phyloP scores from a whole-genome alignment of 176 grass and related monocot genomes.

The Oryza meridionalis region DNA sequence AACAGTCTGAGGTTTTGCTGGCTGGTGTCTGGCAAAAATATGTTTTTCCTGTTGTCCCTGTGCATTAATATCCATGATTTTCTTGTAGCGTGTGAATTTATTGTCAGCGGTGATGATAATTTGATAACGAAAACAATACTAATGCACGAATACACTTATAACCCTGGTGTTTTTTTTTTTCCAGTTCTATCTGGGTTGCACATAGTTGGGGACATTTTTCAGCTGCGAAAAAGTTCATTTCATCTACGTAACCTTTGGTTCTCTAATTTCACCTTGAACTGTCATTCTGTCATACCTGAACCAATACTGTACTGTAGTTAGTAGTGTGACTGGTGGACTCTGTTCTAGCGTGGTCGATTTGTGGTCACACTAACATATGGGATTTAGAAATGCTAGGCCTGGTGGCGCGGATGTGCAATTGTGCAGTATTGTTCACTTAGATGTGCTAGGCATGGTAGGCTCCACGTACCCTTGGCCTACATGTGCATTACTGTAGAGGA shows the following conservation, averaged over 20 bases:
- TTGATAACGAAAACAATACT: neutral
- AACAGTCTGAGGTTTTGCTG: neutral
- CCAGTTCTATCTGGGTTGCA: neutral
- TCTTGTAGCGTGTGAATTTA: neutral
- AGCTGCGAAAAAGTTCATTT: neutral
- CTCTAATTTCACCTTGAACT: neutral
- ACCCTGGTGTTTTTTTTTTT: neutral
- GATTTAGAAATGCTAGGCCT: too few species aligned
- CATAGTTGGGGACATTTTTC: conserved; percentile 6
- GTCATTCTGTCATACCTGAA: too few species aligned
- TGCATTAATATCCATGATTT: neutral
- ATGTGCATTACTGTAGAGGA: too few species aligned
- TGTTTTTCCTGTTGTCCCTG: neutral
- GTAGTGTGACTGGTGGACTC: too few species aligned
- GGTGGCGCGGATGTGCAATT: too few species aligned
- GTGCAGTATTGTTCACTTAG: too few species aligned
- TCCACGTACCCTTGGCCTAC: too few species aligned
- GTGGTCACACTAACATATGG: too few species aligned
- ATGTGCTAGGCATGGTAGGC: too few species aligned
- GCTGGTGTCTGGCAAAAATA: neutral
- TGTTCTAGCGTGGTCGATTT: too few species aligned
- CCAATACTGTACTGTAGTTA: too few species aligned
- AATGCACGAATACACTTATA: neutral
- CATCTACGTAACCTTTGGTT: neutral
- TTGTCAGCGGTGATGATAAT: neutral